These are phyloP conservation scores for Solanum infundibuliforme DNA, from an alignment of 257 asterid species.

Conservation along the genomic window DNA sequence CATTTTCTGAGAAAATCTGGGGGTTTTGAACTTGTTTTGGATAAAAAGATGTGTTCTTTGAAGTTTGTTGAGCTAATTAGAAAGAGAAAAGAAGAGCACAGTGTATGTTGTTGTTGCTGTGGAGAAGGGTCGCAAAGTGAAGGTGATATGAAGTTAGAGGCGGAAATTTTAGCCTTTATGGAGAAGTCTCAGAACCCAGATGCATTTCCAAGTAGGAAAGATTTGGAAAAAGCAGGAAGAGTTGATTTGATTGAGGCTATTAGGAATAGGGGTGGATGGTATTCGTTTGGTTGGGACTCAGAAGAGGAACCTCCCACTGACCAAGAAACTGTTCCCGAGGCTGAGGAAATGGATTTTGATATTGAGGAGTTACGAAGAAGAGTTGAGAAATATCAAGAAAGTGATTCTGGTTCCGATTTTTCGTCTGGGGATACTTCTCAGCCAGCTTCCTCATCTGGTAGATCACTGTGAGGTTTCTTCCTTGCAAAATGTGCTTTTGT, in stretches of 20 bases:
- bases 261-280: conserved; percentile 74
- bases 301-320: conserved; percentile 23
- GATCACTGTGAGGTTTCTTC: conserved; percentile 41
- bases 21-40: not conserved
- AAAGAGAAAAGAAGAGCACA: not conserved
- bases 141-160: conserved; percentile 65
- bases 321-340: conserved; percentile 9
- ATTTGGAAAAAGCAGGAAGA: conserved; percentile 64
- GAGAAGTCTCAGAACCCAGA: conserved; percentile 60
- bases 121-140: conserved; percentile 24
- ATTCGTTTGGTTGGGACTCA: conserved; percentile 70
- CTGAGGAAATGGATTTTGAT: conserved; percentile 19
- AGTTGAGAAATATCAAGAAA: conserved; percentile 27
- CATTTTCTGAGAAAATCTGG: not conserved
- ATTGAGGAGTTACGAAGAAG: conserved; percentile 40
- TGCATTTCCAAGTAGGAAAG: conserved; percentile 63
- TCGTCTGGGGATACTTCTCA: conserved; percentile 14
- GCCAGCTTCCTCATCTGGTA: conserved; percentile 26
- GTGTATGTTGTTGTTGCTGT: conserved; percentile 38
- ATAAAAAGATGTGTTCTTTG: not conserved
- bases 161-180: conserved; percentile 73
- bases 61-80: conserved; percentile 21
- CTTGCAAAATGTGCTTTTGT: not conserved
- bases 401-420: conserved; percentile 9
- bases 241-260: conserved; percentile 73